Base-by-base conservation (phyloP, 2,329 filamentous ascomycete genomes). In the Stagonosporopsis vannaccii region DNA sequence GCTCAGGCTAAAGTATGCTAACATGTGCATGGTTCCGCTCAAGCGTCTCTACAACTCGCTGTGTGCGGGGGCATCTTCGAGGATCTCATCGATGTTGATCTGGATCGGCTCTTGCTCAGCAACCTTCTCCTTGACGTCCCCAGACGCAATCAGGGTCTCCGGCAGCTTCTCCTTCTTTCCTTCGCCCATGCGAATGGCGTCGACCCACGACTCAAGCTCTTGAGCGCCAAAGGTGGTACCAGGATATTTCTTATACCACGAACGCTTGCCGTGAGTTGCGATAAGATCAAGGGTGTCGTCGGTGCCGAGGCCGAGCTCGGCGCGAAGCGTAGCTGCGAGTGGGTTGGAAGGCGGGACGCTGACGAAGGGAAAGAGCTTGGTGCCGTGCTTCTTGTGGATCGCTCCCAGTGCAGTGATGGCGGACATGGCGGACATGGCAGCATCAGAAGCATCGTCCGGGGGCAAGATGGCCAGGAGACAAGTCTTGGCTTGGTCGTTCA, bases 171-270 rank as follows among this genome's bases (percentile, higher is more conserved):
- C 83, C 82, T 94, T 97, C 56, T 84, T 79, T 2, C 91, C 90
- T 72, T 98, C 94, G 48, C 93, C 91, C 82, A 99, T 84, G 33
- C 92, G 88, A 60, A 98, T 92, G n/a, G 86, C 84, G 70, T 99
- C 95, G 56, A 99, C 86, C 92, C 94, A 99, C 59, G 81, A 80
- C 78, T 97, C 91, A 26, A 99, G 80, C 23, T 83, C 84, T 50
- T 84, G 80, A 22, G 82, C 71, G 51, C 84, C 85, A 40, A 87
- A 87, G 15, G 77, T 74, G 8, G 77, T 75, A 6, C 84, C 86
- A 43, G 85, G 79, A 74, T 91, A 95, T 55, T 84, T 85, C 68
- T 90, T 89, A 85, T 88, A 96, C 95, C 95, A 99, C 37, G 85
- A 84, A 50, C 92, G 87, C 69, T 93, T 92, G 28, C 86, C 90